These are phyloP conservation scores for Colletotrichum lindemuthianum DNA, from an alignment of 2,329 filamentous ascomycete species.

Conservation along the genomic window DNA sequence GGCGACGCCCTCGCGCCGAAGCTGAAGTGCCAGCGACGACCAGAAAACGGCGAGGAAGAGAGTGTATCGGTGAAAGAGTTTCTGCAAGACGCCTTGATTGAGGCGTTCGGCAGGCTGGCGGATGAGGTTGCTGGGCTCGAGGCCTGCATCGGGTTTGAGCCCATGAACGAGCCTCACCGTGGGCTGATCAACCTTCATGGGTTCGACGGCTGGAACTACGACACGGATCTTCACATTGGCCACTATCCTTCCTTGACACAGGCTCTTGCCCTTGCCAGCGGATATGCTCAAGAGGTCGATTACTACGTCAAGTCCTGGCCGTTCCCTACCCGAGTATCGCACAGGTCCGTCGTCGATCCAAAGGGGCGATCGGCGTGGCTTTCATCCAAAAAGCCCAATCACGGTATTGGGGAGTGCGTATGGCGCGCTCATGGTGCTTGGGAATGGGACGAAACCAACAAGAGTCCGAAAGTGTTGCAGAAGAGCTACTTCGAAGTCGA, in stretches of 20 bases:
- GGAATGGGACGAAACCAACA: conserved; percentile 47
- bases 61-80: conserved; percentile 42
- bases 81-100: conserved; percentile 46
- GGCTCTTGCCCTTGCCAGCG: conserved; percentile 52
- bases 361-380: conserved; percentile 50
- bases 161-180: conserved; percentile 55
- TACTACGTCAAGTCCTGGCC: conserved; percentile 56
- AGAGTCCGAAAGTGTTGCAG: conserved; percentile 41
- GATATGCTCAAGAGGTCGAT: conserved; percentile 48
- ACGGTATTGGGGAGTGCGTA: conserved; percentile 48
- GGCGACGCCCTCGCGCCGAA: conserved; percentile 41
- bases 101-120: conserved; percentile 48
- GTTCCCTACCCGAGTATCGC: conserved; percentile 49
- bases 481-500: conserved; percentile 50
- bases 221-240: conserved; percentile 54
- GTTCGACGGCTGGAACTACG: conserved; percentile 53
- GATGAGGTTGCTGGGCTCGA: conserved; percentile 46
- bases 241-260: conserved; percentile 51
- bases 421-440: conserved; percentile 52
- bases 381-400: conserved; percentile 27
- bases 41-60: background rate
- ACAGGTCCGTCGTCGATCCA: conserved; percentile 48
- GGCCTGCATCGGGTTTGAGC: conserved; percentile 52
- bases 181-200: conserved; percentile 52
- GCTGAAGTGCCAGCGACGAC: conserved; percentile 34